These are phyloP conservation scores for Starmera dryadoides DNA, from an alignment of 805 yeast species.

Conservation along the genomic window DNA sequence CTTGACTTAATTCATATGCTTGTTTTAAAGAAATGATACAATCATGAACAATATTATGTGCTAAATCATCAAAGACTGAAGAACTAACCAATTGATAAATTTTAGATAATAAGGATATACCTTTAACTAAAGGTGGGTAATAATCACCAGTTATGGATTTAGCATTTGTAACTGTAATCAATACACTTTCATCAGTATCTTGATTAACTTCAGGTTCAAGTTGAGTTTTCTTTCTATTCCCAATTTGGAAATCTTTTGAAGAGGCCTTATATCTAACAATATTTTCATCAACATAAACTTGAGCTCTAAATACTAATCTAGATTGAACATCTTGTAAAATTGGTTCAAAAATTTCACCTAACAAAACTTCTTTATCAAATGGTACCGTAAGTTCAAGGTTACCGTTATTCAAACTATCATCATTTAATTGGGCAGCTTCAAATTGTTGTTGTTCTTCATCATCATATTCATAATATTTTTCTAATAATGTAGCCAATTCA, in stretches of 20 bases:
- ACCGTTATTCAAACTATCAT: constrained; percentile 3
- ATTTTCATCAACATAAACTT: constrained; percentile 61
- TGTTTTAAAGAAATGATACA: constrained; percentile 56
- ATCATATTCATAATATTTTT: constrained; percentile 60
- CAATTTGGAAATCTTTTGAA: constrained; percentile 59
- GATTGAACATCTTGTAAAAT: constrained; percentile 73
- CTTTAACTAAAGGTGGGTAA: constrained; percentile 67
- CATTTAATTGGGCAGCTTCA: background rate
- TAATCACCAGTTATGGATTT: constrained; percentile 24
- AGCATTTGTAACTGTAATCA: background rate
- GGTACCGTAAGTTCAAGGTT: constrained; percentile 22
- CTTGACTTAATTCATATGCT: constrained; percentile 39
- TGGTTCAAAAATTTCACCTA: constrained; percentile 60
- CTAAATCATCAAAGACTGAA: constrained; percentile 78
- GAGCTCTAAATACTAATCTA: constrained; percentile 73
- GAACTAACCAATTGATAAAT: constrained; percentile 77
- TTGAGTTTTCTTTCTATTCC: constrained; percentile 28
- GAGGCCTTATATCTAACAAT: constrained; percentile 62
- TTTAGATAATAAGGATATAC: constrained; percentile 63
- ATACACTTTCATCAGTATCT: constrained; percentile 3
- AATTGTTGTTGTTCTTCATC: constrained; percentile 39
- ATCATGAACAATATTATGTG: constrained; percentile 78
- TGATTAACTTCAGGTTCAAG: constrained; percentile 21
- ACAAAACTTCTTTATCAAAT: constrained; percentile 28
- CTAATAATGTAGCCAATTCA: constrained; percentile 65